Evolutionary conservation across 805 yeast genomes (phyloP).

Genomic region (Candida sphagnicola): DNA sequence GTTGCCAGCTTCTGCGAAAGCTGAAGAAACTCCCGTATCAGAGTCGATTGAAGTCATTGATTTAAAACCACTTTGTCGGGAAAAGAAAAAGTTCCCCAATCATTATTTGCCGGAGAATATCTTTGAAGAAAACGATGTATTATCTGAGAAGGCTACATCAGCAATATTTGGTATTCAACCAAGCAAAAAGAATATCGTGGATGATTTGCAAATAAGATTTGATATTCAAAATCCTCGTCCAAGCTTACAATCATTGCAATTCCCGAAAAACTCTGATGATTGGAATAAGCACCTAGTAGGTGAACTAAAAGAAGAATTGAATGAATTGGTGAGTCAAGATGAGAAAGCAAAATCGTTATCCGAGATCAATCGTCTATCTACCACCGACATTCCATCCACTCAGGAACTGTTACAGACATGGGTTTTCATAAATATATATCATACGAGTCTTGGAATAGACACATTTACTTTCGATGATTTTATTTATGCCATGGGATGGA

Average conservation of each 20-base stretch:
- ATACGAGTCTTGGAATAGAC: conserved; percentile 60
- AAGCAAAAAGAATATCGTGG: conserved; percentile 25
- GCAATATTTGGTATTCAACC: conserved; percentile 17
- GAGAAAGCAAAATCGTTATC: conserved; percentile 1
- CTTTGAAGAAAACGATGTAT: conserved; percentile 13
- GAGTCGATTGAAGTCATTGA: neutral
- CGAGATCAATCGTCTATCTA: conserved; percentile 11
- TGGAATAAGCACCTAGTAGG: conserved; percentile 17
- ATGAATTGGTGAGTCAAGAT: conserved; percentile 7
- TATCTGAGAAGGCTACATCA: conserved; percentile 5
- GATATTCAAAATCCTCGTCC: conserved; percentile 31
- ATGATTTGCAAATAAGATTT: conserved; percentile 26
- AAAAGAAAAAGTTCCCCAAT: conserved; percentile 20
- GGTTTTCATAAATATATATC: conserved; percentile 71
- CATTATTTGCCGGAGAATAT: conserved; percentile 29
- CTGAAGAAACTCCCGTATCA: conserved; percentile 1
- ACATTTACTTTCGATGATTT: conserved; percentile 79
- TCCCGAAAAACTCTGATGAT: conserved; percentile 22
- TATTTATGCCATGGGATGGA: conserved; percentile 52
- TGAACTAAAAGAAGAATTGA: neutral
- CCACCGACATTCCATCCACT: conserved; percentile 12
- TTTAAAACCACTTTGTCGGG: conserved; percentile 3
- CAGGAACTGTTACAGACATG: conserved; percentile 62
- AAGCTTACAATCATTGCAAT: conserved; percentile 12
- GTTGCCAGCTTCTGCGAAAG: conserved; percentile 4